Evolutionary conservation across 2,329 filamentous ascomycete species (phyloP).

Genomic region (Penicillium sp.): DNA sequence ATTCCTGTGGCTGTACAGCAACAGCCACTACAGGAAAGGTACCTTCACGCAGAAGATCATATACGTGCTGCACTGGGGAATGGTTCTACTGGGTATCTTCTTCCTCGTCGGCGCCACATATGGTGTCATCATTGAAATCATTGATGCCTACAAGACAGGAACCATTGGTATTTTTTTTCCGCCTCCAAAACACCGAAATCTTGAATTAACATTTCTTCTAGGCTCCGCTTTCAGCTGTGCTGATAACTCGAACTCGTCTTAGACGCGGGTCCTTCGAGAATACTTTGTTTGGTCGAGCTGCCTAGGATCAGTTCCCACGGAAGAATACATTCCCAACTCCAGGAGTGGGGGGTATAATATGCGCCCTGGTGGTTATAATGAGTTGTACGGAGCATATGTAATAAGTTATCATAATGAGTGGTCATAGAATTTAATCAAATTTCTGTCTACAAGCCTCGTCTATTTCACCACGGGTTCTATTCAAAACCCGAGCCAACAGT

Average conservation of each 20-base stretch:
- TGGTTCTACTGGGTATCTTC: constrained; percentile 47
- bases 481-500: too few species aligned
- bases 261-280: not conserved
- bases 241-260: constrained; percentile 25
- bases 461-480: too few species aligned
- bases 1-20: constrained; percentile 52
- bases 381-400: not conserved
- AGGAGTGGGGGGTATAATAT: not conserved
- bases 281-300: too few species aligned
- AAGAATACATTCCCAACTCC: too few species aligned
- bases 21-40: constrained; percentile 42
- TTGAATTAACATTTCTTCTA: constrained; percentile 3
- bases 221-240: constrained; percentile 26
- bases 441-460: too few species aligned
- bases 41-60: constrained; percentile 34
- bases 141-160: constrained; percentile 21
- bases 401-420: not conserved
- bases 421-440: too few species aligned
- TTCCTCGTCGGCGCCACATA: constrained; percentile 47
- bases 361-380: not conserved
- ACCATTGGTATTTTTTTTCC: constrained; percentile 17
- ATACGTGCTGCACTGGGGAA: constrained; percentile 41
- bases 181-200: not conserved
- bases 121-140: constrained; percentile 21
- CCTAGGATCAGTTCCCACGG: too few species aligned